phyloP scores from a whole-genome alignment of 805 yeast genomes.

The Millerago galiae region DNA sequence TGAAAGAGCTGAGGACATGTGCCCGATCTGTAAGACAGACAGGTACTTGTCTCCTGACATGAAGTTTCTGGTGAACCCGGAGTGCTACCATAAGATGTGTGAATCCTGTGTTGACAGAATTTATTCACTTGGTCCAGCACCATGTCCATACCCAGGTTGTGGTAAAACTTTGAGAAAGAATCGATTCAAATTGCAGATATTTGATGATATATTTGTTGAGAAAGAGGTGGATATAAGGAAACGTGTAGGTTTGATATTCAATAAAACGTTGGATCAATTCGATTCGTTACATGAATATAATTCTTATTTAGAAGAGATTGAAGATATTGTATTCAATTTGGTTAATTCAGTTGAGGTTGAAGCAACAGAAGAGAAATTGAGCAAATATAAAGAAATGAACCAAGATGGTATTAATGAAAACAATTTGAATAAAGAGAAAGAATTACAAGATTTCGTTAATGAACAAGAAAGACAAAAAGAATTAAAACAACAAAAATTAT shows the following conservation, averaged over 20 bases:
- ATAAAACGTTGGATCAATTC: slow-evolving; percentile 75
- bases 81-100: slow-evolving; percentile 96
- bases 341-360: slow-evolving; percentile 65
- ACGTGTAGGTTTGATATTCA: slow-evolving; percentile 69
- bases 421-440: slow-evolving; percentile 65
- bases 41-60: slow-evolving; percentile 89
- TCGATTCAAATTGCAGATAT: slow-evolving; percentile 85
- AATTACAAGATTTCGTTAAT: slow-evolving; percentile 55
- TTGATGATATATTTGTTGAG: slow-evolving; percentile 87
- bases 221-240: slow-evolving; percentile 87
- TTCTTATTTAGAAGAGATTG: slow-evolving; percentile 76
- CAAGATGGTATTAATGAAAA: slow-evolving; percentile 71
- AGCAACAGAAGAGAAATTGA: slow-evolving; percentile 57
- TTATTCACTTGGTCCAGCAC: slow-evolving; percentile 91
- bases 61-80: slow-evolving; percentile 89
- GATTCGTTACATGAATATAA: slow-evolving; percentile 54
- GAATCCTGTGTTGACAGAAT: slow-evolving; percentile 95
- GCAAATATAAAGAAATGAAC: slow-evolving; percentile 67
- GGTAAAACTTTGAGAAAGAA: slow-evolving; percentile 81
- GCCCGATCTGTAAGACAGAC: slow-evolving; percentile 97
- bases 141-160: slow-evolving; percentile 92
- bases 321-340: slow-evolving; percentile 71
- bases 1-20: slow-evolving; percentile 56
- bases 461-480: slow-evolving; percentile 68
- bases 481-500: slow-evolving; percentile 40